Percentiles rank a stretch among this genome's conserved stretches.
Evolutionary conservation across 352 stramenopile genomes (phyloP).

Genomic region (Phytophthora pluvialis): DNA sequence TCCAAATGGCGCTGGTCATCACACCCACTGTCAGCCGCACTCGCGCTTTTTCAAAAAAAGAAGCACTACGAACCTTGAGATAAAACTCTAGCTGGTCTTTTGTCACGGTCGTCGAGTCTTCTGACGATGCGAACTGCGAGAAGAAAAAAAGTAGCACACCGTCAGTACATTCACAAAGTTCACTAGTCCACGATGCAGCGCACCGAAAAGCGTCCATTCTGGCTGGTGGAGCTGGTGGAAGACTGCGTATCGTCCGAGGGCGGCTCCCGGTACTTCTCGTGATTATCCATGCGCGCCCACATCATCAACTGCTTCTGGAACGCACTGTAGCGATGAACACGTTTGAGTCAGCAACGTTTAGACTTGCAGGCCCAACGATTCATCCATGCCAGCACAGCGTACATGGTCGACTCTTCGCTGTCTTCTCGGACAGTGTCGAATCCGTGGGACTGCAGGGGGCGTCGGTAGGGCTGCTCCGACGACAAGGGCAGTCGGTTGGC

Average conservation of each 20-base stretch:
- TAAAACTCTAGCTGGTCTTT: conserved; percentile 89
- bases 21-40: conserved; percentile 21
- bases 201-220: conserved; percentile 60
- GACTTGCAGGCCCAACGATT: neutral
- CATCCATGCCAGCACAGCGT: conserved; percentile 16
- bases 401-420: conserved; percentile 63
- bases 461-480: conserved; percentile 48
- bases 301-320: conserved; percentile 87
- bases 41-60: neutral
- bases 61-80: conserved; percentile 66
- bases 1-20: conserved; percentile 54
- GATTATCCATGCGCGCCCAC: conserved; percentile 73
- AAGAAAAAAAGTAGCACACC: neutral
- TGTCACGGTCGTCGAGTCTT: conserved; percentile 66
- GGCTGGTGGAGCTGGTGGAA: conserved; percentile 59
- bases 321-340: conserved; percentile 22
- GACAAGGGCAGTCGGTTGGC: conserved; percentile 47
- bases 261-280: conserved; percentile 47
- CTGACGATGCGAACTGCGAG: conserved; percentile 54
- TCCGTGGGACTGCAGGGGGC: conserved; percentile 46
- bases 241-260: conserved; percentile 67
- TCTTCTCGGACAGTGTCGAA: conserved; percentile 54
- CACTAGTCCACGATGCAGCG: conserved; percentile 1
- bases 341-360: conserved; percentile 10
- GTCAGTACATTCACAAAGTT: neutral